Base-by-base conservation (phyloP, 768 basidiomycete genomes). In the Leccinum boreale region DNA sequence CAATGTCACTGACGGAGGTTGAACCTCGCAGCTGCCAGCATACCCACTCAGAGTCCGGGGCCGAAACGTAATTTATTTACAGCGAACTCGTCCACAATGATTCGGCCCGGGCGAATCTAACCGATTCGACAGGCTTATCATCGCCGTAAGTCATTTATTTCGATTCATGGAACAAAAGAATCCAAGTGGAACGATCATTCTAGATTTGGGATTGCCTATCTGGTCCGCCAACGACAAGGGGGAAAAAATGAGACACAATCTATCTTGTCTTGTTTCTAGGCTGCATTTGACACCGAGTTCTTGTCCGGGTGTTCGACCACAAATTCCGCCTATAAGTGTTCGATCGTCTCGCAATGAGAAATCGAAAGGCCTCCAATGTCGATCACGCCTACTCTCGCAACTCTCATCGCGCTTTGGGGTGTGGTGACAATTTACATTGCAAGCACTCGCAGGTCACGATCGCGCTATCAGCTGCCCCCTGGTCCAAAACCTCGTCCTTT, bases 401-500 rank as follows among this genome's bases (percentile, higher is more conserved):
- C 59, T 24, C 57, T 70, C 31, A 56, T 70, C 26, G 70, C 57
- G 1, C 58, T 70, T 49, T 72, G 58, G 53, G 62, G 59, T 42
- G 42, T 57, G 3, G 57, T 65, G 19, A 62, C 63, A 19, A 35
- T 68, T 14, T 70, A 58, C 29, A 51, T 70, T 9, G 51, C 59
- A 17, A 26, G 52, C 47, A 67, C 23, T 15, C 61, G 59, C 58
- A 58, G 35, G 55, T 49, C 42, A 44, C 53, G 62, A 42, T 12
- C 56, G 11, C 56, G 56, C 5, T 71, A 75, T 35, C 79, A 77
- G 0, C 73, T 76, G 12, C 84, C 84, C 11, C 84, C 85, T 29
- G 85, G 85, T 15, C 85, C 85, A 2, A 76, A 67, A 47, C 77
- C 77, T 8, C 70, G 77, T n/a, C 83, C 82, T 26, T 57, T 85